phyloP scores from a whole-genome alignment of 768 basidiomycete species.

The Termitomyces sp. region DNA sequence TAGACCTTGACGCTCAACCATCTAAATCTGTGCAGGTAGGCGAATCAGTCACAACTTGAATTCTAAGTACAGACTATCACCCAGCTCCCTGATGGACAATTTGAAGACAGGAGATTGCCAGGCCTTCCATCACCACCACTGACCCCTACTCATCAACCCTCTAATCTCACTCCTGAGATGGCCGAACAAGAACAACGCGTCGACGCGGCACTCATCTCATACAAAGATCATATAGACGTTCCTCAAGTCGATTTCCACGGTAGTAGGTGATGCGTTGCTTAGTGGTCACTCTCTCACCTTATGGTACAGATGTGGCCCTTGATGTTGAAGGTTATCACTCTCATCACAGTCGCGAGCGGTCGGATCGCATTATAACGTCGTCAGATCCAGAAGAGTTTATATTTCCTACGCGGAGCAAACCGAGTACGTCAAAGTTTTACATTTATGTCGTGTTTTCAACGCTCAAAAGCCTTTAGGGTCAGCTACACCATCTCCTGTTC shows the following conservation, averaged over 20 bases:
- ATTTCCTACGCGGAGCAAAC: conserved; percentile 6
- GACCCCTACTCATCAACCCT: conserved; percentile 16
- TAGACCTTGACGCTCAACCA: conserved; percentile 68
- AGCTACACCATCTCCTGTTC: conserved; percentile 19
- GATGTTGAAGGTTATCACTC: conserved; percentile 83
- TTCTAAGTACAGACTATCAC: conserved; percentile 24
- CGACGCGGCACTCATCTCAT: conserved; percentile 46
- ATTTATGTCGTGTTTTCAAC: neutral
- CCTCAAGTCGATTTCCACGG: conserved; percentile 61
- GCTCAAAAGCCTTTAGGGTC: conserved; percentile 11
- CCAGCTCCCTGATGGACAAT: conserved; percentile 20
- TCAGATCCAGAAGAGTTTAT: conserved; percentile 7
- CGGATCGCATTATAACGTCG: conserved; percentile 37
- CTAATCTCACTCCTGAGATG: conserved; percentile 24
- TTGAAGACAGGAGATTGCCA: conserved; percentile 22
- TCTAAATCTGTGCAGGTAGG: conserved; percentile 17
- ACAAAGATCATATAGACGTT: conserved; percentile 36
- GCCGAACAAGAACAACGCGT: conserved; percentile 36
- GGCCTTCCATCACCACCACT: conserved; percentile 29
- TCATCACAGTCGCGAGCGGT: conserved; percentile 32
- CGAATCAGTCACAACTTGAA: conserved; percentile 16
- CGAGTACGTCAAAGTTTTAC: conserved; percentile 5
- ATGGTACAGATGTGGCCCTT: conserved; percentile 61
- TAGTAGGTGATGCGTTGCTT: conserved; percentile 28
- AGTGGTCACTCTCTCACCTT: conserved; percentile 1